A percentile compares a stretch with the other conserved stretches of the same genome.
Conservation (phyloP, 208 protist genomes). For the Vickermania ingenoplastis region DNA sequence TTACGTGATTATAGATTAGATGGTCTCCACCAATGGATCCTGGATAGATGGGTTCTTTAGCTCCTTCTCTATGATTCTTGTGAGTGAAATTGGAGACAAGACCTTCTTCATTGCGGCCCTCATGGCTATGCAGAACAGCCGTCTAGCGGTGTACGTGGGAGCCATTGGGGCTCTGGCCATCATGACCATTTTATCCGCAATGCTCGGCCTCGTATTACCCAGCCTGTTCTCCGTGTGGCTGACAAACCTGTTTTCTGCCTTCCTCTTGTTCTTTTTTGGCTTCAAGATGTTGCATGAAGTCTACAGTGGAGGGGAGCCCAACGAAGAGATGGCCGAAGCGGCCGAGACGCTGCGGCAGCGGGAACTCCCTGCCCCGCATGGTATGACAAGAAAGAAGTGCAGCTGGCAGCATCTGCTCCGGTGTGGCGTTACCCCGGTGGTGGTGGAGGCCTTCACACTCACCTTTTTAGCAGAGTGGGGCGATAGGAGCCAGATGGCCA, state of each 20-base stretch:
- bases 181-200: slow-evolving; percentile 90
- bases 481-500: slow-evolving; percentile 94
- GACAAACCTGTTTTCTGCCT: slow-evolving; percentile 75
- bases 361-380: slow-evolving; percentile 19
- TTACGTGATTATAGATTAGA: too few relatives aligned
- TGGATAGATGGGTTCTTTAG: too few relatives aligned
- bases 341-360: slow-evolving; percentile 62
- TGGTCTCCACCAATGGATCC: too few relatives aligned
- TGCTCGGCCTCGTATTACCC: slow-evolving; percentile 77
- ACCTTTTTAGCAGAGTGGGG: slow-evolving; percentile 97
- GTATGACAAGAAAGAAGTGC: slow-evolving; percentile 14
- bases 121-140: slow-evolving; percentile 90
- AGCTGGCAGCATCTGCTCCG: slow-evolving; percentile 47
- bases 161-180: slow-evolving; percentile 79
- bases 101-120: slow-evolving; percentile 96
- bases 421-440: slow-evolving; percentile 51
- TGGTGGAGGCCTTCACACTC: slow-evolving; percentile 91
- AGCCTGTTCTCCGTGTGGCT: slow-evolving; percentile 73
- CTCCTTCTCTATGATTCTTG: slow-evolving; percentile 84
- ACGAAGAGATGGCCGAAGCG: slow-evolving; percentile 86
- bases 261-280: slow-evolving; percentile 88
- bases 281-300: slow-evolving; percentile 81
- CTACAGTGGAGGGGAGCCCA: slow-evolving; percentile 27
- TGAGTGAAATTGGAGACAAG: slow-evolving; percentile 93
- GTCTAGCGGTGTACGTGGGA: slow-evolving; percentile 73